These are phyloP conservation scores for Quercus glauca DNA, from an alignment of 306 rosid genomes.

Conservation along the genomic window DNA sequence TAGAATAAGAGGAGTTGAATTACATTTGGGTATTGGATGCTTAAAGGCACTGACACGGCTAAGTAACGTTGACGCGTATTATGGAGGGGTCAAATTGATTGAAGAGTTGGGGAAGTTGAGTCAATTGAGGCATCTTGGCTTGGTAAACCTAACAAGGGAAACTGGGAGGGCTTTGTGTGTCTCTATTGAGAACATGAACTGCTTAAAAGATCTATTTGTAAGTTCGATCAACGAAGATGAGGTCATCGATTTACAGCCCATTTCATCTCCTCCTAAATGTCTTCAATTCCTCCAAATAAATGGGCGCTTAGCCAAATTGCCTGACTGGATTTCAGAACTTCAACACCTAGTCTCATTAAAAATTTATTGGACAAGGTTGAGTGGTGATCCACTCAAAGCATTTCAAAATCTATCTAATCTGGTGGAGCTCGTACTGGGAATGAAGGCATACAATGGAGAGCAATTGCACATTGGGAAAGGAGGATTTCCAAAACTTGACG, in stretches of 20 bases:
- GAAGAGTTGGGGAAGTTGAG: neutral
- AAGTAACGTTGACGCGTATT: neutral
- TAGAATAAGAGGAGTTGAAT: neutral
- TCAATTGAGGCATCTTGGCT: neutral
- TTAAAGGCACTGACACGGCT: neutral
- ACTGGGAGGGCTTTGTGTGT: neutral
- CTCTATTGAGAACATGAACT: neutral
- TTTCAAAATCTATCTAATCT: neutral
- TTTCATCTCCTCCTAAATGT: neutral
- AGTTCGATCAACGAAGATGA: neutral
- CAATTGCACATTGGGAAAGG: neutral
- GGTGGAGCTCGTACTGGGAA: neutral
- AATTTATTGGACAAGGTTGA: neutral
- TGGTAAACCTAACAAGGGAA: neutral
- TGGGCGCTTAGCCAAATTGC: neutral
- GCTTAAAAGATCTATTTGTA: neutral
- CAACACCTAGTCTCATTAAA: neutral
- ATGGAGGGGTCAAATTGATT: neutral
- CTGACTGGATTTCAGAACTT: constrained; percentile 2
- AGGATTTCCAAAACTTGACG: too few species aligned
- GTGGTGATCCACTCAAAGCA: neutral
- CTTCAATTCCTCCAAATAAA: neutral
- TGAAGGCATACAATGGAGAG: neutral
- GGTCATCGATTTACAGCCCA: neutral
- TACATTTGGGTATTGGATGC: neutral